A percentile compares a stretch with the other conserved stretches of the same genome.
Conservation (phyloP, 2,329 filamentous ascomycete species). For the Sphaceloma murrayae region DNA sequence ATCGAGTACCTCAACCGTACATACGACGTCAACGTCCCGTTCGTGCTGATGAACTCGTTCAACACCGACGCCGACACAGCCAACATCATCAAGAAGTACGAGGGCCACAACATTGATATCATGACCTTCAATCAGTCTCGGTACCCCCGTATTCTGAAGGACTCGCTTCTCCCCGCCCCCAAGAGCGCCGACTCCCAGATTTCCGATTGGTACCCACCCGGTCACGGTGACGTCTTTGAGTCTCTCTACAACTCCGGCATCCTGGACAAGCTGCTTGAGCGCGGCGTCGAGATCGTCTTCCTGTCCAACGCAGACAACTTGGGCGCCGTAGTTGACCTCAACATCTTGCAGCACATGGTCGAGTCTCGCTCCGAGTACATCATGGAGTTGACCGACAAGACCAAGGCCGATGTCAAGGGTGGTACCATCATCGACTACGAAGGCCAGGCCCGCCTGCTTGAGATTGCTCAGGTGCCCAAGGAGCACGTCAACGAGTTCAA, state of each 20-base stretch:
- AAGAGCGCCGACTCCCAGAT: constrained; percentile 81
- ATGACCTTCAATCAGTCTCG: constrained; percentile 99
- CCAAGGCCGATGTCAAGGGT: constrained; percentile 99
- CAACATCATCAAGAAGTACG: constrained; percentile 99
- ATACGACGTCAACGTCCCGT: constrained; percentile 93
- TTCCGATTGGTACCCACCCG: constrained; percentile 96
- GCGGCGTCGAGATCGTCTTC: constrained; percentile 96
- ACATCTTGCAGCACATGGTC: constrained; percentile 98
- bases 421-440: constrained; percentile 99
- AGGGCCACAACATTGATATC: constrained; percentile 99
- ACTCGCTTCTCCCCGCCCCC: constrained; percentile 90
- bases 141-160: constrained; percentile 96
- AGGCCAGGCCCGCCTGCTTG: constrained; percentile 87
- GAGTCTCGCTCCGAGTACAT: constrained; percentile 97
- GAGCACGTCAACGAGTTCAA: constrained; percentile 99
- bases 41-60: constrained; percentile 99
- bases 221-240: constrained; percentile 99
- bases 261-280: constrained; percentile 88
- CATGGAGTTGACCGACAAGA: constrained; percentile 99
- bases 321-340: constrained; percentile 92
- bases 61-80: constrained; percentile 98
- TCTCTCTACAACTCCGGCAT: constrained; percentile 98
- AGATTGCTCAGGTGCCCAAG: constrained; percentile 99
- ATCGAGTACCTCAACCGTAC: constrained; percentile 99
- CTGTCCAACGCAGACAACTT: constrained; percentile 98